These are phyloP conservation scores for Sabuloglossum arenarium DNA, from an alignment of 495 filamentous ascomycete species.

Conservation along the genomic window DNA sequence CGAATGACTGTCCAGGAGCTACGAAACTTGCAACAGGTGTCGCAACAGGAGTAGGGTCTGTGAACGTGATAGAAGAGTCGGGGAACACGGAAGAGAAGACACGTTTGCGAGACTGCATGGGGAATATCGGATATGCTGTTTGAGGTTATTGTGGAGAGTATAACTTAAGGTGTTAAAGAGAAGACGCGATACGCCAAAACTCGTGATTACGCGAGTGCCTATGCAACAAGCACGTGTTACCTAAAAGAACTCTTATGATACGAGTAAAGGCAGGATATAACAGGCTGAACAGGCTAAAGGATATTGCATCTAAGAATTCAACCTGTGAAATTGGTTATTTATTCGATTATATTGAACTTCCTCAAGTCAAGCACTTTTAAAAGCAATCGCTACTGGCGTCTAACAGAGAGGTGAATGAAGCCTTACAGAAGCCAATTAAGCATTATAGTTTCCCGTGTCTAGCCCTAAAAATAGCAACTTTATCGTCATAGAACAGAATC, in stretches of 20 bases:
- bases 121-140: neutral
- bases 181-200: constrained; percentile 3
- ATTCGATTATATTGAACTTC: no score
- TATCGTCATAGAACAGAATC: constrained; percentile 81
- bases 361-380: no score
- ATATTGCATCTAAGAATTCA: neutral
- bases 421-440: constrained; percentile 8
- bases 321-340: neutral
- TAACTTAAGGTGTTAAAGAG: neutral
- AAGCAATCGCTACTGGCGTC: neutral
- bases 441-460: constrained; percentile 47
- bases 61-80: constrained; percentile 17
- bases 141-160: no score
- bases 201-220: constrained; percentile 9
- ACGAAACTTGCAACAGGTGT: constrained; percentile 13
- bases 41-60: constrained; percentile 14
- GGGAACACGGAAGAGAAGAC: constrained; percentile 30
- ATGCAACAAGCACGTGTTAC: no score
- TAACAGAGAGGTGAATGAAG: constrained; percentile 11
- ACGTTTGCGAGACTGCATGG: neutral
- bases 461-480: constrained; percentile 65
- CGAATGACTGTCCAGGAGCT: constrained; percentile 11
- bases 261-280: no score
- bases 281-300: neutral
- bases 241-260: no score